These are phyloP conservation scores for Boletus sensibilis DNA, from an alignment of 768 basidiomycete species.

Conservation along the genomic window DNA sequence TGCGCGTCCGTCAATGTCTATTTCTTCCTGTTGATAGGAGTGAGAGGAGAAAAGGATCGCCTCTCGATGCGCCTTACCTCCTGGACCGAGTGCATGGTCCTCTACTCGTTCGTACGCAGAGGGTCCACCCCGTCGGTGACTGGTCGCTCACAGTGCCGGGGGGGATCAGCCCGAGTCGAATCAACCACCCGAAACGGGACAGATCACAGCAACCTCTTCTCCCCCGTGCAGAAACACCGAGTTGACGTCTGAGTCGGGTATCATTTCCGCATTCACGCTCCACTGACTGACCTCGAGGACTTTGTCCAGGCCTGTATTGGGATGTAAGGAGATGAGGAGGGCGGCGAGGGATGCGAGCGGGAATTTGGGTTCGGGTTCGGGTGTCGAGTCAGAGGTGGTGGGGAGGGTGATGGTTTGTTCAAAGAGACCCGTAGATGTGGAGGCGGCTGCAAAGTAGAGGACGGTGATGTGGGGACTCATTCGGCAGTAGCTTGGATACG, in stretches of 20 bases:
- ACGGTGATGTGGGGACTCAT: slow-evolving; percentile 36
- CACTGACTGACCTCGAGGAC: slow-evolving; percentile 64
- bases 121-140: too few relatives aligned
- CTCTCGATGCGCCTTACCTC: neutral
- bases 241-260: slow-evolving; percentile 49
- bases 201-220: slow-evolving; percentile 78
- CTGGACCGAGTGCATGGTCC: neutral
- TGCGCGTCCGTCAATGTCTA: neutral
- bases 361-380: slow-evolving; percentile 20
- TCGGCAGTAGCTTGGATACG: neutral
- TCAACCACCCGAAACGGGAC: slow-evolving; percentile 79
- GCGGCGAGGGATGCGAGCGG: slow-evolving; percentile 49
- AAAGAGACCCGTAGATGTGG: slow-evolving; percentile 62
- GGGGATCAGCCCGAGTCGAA: neutral
- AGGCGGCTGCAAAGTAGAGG: slow-evolving; percentile 62
- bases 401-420: slow-evolving; percentile 54
- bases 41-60: neutral
- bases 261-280: slow-evolving; percentile 83
- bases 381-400: slow-evolving; percentile 14
- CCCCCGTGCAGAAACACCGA: slow-evolving; percentile 55
- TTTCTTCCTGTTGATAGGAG: neutral
- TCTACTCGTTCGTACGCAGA: neutral
- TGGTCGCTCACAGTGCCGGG: neutral
- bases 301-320: slow-evolving; percentile 46
- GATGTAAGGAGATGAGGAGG: slow-evolving; percentile 55